Base-by-base conservation (phyloP, 2,329 filamentous ascomycete genomes). In the Ustilaginoidea virens region DNA sequence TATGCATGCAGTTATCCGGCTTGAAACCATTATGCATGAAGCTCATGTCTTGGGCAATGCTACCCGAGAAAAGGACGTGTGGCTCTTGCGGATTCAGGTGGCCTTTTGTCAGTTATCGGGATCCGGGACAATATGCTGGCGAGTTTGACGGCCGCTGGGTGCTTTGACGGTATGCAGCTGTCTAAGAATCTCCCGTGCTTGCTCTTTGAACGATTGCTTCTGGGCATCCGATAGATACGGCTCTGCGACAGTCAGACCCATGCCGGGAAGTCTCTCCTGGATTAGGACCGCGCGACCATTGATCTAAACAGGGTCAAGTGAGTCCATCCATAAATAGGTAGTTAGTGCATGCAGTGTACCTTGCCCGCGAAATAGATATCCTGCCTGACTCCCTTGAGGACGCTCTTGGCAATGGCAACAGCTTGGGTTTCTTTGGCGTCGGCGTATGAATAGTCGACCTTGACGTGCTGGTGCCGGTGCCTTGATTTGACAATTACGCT, bases 1-100 rank as follows among this genome's bases (percentile, higher is more conserved):
- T 18, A 56, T 56, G 33, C 33, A 43, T n/a, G n/a, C n/a, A n/a
- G 34, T 56, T 56, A 3, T 50, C 55, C 18, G 27, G 7, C n/a
- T 39, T 47, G 16, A 58, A 46, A 31, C 56, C 48, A 30, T 57
- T 56, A 38, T 58, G 53, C 50, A 52, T 53, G 18, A 56, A 48
- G 33, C 43, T 39, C 34, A 49, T 29, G 23, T 51, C 48, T n/a
- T n/a, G n/a, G n/a, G n/a, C n/a, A n/a, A n/a, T n/a, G n/a, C n/a
- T n/a, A n/a, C n/a, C n/a, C n/a, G n/a, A n/a, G n/a, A n/a, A n/a
- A n/a, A n/a, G n/a, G n/a, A n/a, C n/a, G n/a, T n/a, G n/a, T n/a
- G n/a, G n/a, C n/a, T n/a, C n/a, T n/a, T n/a, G n/a, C n/a, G n/a
- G n/a, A n/a, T n/a, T n/a, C n/a, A n/a, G n/a, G n/a, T n/a, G n/a